Evolutionary conservation across 2,329 filamentous ascomycete species (phyloP).

Genomic region (Penicillium vulpinum): DNA sequence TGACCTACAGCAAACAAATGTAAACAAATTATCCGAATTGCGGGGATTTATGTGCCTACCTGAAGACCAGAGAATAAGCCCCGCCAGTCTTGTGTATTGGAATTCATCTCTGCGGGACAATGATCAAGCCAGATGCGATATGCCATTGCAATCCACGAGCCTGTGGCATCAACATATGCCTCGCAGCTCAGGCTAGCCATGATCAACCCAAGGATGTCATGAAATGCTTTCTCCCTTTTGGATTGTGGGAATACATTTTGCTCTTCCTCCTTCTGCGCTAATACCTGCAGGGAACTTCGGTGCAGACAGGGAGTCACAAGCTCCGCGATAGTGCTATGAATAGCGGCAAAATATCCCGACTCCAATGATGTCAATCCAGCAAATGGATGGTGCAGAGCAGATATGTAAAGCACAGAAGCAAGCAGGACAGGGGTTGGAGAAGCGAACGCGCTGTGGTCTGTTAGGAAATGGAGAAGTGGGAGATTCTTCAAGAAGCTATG

Average conservation of each 20-base stretch:
- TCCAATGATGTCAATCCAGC: slow-evolving; percentile 20
- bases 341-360: slow-evolving; percentile 27
- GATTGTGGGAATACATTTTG: background rate
- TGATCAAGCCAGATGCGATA: slow-evolving; percentile 32
- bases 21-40: background rate
- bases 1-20: slow-evolving; percentile 16
- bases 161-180: slow-evolving; percentile 29
- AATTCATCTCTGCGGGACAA: slow-evolving; percentile 18
- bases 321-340: slow-evolving; percentile 27
- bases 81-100: slow-evolving; percentile 22
- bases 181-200: slow-evolving; percentile 35
- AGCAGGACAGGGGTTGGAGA: slow-evolving; percentile 29
- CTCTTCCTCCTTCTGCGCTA: background rate
- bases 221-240: slow-evolving; percentile 20
- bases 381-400: slow-evolving; percentile 26
- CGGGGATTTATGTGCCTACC: slow-evolving; percentile 7
- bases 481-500: slow-evolving; percentile 29
- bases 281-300: background rate
- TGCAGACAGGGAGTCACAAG: slow-evolving; percentile 19
- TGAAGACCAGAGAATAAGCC: slow-evolving; percentile 30
- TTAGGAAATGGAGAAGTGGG: slow-evolving; percentile 32
- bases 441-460: slow-evolving; percentile 26
- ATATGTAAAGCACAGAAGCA: slow-evolving; percentile 32
- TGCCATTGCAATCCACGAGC: slow-evolving; percentile 32
- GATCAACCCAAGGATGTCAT: slow-evolving; percentile 31